These are phyloP conservation scores for Bipolaris gigantea DNA, from an alignment of 2,329 filamentous ascomycete species.

Conservation along the genomic window DNA sequence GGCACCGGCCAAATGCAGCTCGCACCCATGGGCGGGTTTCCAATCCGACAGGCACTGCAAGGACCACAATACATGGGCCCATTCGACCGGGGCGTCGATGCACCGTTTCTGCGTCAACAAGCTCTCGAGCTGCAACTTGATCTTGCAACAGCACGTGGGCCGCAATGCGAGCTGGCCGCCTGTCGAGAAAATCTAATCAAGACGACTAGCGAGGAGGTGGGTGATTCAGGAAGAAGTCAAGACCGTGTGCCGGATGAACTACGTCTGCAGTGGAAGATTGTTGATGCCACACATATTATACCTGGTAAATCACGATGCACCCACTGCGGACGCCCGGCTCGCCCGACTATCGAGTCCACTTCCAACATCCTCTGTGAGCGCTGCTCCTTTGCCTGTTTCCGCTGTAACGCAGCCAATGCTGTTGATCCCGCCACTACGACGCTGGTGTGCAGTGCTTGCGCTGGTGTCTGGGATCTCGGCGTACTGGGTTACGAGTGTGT, in stretches of 20 bases:
- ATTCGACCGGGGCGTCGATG: slow-evolving; percentile 33
- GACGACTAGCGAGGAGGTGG: slow-evolving; percentile 43
- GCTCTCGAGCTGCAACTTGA: slow-evolving; percentile 40
- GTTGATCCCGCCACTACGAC: slow-evolving; percentile 19
- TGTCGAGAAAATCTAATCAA: slow-evolving; percentile 39
- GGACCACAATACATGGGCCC: slow-evolving; percentile 49
- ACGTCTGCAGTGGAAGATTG: slow-evolving; percentile 29
- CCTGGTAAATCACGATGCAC: slow-evolving; percentile 40
- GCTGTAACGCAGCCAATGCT: slow-evolving; percentile 36
- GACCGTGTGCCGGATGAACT: slow-evolving; percentile 49
- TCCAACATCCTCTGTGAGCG: slow-evolving; percentile 41
- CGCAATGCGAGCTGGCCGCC: slow-evolving; percentile 28
- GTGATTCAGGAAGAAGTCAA: slow-evolving; percentile 45
- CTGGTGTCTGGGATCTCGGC: slow-evolving; percentile 42
- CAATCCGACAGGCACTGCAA: slow-evolving; percentile 51
- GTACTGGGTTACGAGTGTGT: slow-evolving; percentile 45
- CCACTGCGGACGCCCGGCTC: slow-evolving; percentile 37
- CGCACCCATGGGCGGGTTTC: slow-evolving; percentile 47
- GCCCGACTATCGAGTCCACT: slow-evolving; percentile 16
- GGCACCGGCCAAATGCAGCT: slow-evolving; percentile 39
- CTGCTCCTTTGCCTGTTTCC: slow-evolving; percentile 49
- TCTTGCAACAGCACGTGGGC: slow-evolving; percentile 17
- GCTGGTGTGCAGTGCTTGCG: slow-evolving; percentile 40
- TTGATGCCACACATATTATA: slow-evolving; percentile 7
- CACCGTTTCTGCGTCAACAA: slow-evolving; percentile 29